Conservation (phyloP, 1,139 yeast species). For the Meyerozyma athensensis region DNA sequence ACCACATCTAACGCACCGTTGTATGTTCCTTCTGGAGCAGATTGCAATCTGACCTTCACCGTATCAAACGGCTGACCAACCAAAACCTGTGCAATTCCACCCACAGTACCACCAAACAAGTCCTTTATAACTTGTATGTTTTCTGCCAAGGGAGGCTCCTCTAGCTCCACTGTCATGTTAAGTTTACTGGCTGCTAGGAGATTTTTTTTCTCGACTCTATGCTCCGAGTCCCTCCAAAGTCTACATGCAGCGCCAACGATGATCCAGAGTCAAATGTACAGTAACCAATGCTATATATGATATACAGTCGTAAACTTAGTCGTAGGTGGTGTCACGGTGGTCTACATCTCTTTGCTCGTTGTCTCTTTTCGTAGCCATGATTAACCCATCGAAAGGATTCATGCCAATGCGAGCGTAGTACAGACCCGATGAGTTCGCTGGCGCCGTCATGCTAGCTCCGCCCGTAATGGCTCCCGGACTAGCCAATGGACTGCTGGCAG, state of each 20-base stretch:
- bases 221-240: not conserved
- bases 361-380: conserved; percentile 23
- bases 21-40: conserved; percentile 75
- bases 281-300: not conserved
- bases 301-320: not conserved
- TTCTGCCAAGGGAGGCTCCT: conserved; percentile 41
- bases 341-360: conserved; percentile 9
- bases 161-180: conserved; percentile 40
- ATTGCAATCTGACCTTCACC: conserved; percentile 84
- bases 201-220: not conserved
- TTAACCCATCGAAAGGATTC: conserved; percentile 41
- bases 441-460: conserved; percentile 26
- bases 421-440: conserved; percentile 35
- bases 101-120: conserved; percentile 84
- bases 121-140: conserved; percentile 67
- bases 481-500: conserved; percentile 13
- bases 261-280: not conserved
- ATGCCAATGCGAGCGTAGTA: conserved; percentile 33
- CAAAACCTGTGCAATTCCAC: conserved; percentile 90
- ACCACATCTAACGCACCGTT: conserved; percentile 75
- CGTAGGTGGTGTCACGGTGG: not conserved
- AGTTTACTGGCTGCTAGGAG: not conserved
- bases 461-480: conserved; percentile 16
- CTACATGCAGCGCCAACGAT: not conserved
- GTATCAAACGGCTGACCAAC: conserved; percentile 98